Evolutionary conservation across 345 rosid genomes (phyloP).

Genomic region (Euphorbia lathyris): DNA sequence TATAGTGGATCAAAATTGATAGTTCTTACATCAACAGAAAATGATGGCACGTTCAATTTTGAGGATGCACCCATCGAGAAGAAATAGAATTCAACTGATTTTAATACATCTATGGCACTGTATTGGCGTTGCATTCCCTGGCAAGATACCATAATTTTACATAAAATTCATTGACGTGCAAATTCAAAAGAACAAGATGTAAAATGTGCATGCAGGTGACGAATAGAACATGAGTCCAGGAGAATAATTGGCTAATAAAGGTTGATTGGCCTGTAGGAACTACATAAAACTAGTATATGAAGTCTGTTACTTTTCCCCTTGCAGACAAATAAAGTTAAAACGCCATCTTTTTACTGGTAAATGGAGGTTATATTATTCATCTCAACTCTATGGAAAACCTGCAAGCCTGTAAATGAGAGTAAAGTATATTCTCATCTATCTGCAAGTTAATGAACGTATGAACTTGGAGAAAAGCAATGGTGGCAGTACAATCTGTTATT

Average conservation of each 20-base stretch:
- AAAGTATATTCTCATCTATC: background rate
- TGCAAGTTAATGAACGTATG: background rate
- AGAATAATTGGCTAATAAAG: background rate
- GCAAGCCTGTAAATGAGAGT: background rate
- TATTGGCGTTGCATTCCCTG: constrained; percentile 72
- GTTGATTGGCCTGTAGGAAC: background rate
- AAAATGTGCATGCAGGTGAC: background rate
- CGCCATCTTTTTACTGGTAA: background rate
- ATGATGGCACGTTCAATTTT: constrained; percentile 53
- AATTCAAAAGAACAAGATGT: background rate
- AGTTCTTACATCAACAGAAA: constrained; percentile 62
- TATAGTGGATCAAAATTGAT: constrained; percentile 2
- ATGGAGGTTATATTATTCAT: background rate
- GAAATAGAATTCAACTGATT: constrained; percentile 62
- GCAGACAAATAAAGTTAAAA: background rate
- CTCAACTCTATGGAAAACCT: background rate
- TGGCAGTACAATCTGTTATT: background rate
- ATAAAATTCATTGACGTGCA: background rate
- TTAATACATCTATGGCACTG: constrained; percentile 66
- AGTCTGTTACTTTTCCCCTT: too few relatives aligned
- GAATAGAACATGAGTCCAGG: background rate
- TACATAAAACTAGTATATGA: background rate
- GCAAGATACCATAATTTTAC: constrained; percentile 11
- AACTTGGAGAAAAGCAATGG: too few relatives aligned
- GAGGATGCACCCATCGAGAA: constrained; percentile 51